A percentile compares a stretch with the other conserved stretches of the same genome.
Evolutionary conservation across 2,329 filamentous ascomycete species (phyloP).

Genomic region (Westerdykella aurantiaca): DNA sequence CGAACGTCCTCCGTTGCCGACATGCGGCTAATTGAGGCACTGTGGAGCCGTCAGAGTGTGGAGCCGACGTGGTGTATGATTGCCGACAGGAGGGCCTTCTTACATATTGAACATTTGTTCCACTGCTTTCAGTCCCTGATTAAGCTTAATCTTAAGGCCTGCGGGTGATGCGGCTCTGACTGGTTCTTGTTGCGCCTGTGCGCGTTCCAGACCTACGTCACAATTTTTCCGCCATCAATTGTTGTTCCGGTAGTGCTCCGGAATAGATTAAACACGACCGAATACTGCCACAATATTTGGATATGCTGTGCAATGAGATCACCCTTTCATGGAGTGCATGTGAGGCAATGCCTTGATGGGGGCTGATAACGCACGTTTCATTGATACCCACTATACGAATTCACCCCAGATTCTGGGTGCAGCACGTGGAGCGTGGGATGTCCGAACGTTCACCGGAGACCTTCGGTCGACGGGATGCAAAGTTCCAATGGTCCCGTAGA

Average conservation of each 20-base stretch:
- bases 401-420: constrained; percentile 7
- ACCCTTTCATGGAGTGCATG: background rate
- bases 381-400: constrained; percentile 3
- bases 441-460: constrained; percentile 2
- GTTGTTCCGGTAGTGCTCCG: constrained; percentile 2
- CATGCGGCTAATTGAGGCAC: constrained; percentile 5
- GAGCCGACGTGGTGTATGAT: constrained; percentile 10
- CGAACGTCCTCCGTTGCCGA: constrained; percentile 5
- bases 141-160: constrained; percentile 7
- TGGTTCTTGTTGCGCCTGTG: background rate
- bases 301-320: constrained; percentile 3
- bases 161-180: background rate
- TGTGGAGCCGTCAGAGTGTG: constrained; percentile 6
- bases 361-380: constrained; percentile 6
- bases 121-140: constrained; percentile 6
- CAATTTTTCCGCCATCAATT: constrained; percentile 3
- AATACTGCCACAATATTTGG: background rate
- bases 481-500: constrained; percentile 3
- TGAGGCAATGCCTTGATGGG: background rate
- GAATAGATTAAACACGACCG: background rate
- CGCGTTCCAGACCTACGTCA: constrained; percentile 4
- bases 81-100: constrained; percentile 7
- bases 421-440: constrained; percentile 2
- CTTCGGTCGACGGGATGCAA: constrained; percentile 6
- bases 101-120: constrained; percentile 7